Conservation (phyloP, 202 grass and related monocot species). For the Carex arenaria region DNA sequence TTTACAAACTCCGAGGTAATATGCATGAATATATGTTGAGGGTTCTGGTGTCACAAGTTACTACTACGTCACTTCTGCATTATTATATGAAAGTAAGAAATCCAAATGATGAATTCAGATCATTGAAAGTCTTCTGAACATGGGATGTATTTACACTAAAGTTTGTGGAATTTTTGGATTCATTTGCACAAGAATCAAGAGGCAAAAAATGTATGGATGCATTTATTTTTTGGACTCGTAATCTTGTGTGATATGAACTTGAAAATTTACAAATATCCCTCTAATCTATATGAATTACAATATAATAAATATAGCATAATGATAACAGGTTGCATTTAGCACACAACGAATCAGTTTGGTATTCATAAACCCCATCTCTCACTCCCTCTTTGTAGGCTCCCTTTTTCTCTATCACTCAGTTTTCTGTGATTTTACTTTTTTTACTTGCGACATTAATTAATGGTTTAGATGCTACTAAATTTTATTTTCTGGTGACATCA, state of each 20-base stretch:
- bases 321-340: background rate
- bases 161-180: background rate
- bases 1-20: background rate
- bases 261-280: background rate
- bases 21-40: background rate
- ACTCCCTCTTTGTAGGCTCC: no score
- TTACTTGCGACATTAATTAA: no score
- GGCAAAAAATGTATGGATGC: background rate
- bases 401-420: no score
- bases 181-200: background rate
- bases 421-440: no score
- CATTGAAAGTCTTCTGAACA: background rate
- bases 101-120: background rate
- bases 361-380: no score
- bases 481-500: no score
- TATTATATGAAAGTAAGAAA: background rate
- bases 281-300: background rate
- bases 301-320: background rate
- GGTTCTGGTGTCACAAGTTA: background rate
- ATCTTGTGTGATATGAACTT: background rate
- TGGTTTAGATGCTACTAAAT: no score
- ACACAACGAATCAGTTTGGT: background rate
- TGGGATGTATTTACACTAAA: background rate
- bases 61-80: background rate
- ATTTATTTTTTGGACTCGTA: background rate